Percentiles rank a stretch among this genome's conserved stretches.
phyloP scores from a whole-genome alignment of 257 asterid species.

The Solanum paucissectum region DNA sequence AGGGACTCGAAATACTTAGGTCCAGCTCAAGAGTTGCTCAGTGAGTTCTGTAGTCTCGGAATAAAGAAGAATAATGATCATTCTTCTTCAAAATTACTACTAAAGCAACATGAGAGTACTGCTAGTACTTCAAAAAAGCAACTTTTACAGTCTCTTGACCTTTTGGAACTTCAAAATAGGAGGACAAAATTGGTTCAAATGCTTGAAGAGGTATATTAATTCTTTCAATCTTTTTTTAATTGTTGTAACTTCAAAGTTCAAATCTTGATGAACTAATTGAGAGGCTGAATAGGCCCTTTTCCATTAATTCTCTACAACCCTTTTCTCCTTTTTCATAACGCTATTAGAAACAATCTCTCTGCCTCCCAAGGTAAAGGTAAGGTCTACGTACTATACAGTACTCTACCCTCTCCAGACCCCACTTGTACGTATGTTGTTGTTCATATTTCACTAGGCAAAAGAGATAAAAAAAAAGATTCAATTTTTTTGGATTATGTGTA shows the following conservation, averaged over 20 bases:
- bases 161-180: slow-evolving; percentile 62
- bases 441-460: not conserved
- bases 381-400: not conserved
- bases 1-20: slow-evolving; percentile 45
- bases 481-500: slow-evolving; percentile 1
- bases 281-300: slow-evolving; percentile 12
- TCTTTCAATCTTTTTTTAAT: not conserved
- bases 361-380: not conserved
- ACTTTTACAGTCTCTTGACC: slow-evolving; percentile 54
- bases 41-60: slow-evolving; percentile 65
- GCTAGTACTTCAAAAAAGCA: slow-evolving; percentile 26
- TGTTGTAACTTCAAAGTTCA: not conserved
- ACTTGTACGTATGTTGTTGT: not conserved
- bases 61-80: slow-evolving; percentile 16
- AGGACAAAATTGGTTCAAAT: slow-evolving; percentile 63
- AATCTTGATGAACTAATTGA: slow-evolving; percentile 21
- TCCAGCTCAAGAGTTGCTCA: slow-evolving; percentile 65
- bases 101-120: slow-evolving; percentile 24
- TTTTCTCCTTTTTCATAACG: not conserved
- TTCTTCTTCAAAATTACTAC: slow-evolving; percentile 1
- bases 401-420: not conserved
- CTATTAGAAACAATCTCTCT: not conserved
- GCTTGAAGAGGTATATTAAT: slow-evolving; percentile 60
- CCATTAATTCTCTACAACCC: slow-evolving; percentile 21
- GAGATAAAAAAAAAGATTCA: not conserved